Conservation (phyloP, 1,284 basidiomycete species). For the Gomphus bonarii region DNA sequence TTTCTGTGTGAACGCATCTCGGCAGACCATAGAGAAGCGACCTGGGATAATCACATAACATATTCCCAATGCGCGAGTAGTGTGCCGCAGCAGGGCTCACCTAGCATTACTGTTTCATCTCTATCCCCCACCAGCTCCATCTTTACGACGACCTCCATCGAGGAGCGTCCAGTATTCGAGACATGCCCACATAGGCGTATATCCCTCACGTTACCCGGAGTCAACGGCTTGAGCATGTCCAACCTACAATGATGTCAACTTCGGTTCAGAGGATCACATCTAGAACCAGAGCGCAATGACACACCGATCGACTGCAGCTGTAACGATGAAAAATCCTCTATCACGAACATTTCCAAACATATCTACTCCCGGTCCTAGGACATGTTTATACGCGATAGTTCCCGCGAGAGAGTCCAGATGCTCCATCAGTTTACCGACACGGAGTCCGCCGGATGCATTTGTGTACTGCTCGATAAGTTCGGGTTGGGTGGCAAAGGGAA, state of each 20-base stretch:
- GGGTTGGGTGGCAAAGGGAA: conserved; percentile 51
- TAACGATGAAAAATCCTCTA: conserved; percentile 71
- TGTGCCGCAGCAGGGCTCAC: conserved; percentile 24
- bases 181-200: conserved; percentile 71
- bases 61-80: too few relatives aligned
- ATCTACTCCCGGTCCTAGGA: conserved; percentile 52
- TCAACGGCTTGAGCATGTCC: conserved; percentile 50
- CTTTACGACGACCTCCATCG: conserved; percentile 75
- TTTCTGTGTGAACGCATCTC: conserved; percentile 57
- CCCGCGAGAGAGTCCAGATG: conserved; percentile 77
- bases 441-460: conserved; percentile 58
- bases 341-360: conserved; percentile 43
- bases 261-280: neutral
- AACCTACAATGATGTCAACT: conserved; percentile 28
- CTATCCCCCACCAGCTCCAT: conserved; percentile 52
- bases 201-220: conserved; percentile 43
- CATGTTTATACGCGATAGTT: conserved; percentile 74
- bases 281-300: conserved; percentile 12
- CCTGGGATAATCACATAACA: conserved; percentile 25
- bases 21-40: conserved; percentile 75
- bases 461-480: conserved; percentile 55
- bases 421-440: conserved; percentile 64
- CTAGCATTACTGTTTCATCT: conserved; percentile 56
- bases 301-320: conserved; percentile 70
- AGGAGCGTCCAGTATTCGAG: conserved; percentile 65